Evolutionary conservation across 805 yeast genomes (phyloP), one percentile per base, ranked within the genome.

Genomic region (Yueomyces sp.): DNA sequence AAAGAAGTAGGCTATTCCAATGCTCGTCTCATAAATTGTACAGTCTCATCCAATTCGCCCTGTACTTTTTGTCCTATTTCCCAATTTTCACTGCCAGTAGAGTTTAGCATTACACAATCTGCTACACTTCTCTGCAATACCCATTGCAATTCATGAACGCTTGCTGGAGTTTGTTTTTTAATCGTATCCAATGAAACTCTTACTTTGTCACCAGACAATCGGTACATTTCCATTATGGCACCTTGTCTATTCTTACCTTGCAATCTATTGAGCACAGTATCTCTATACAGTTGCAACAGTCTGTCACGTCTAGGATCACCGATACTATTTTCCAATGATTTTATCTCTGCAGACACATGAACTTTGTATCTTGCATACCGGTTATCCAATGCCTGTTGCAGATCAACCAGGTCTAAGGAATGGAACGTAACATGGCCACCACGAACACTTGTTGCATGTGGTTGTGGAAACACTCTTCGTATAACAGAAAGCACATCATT

Each of bases 1-100:
- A 19, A 19, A 19, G 19, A 36, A 7, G 19, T 19, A 38, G 2
- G 27, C 36, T 47, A 57, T 37, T 57, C 63, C 19, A 60, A 42
- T 33, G 63, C 64, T 38, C 63, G 49, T 43, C 64, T 50, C 57
- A 60, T 60, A 48, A 60, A 60, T 42, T 57, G 61, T 1, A 60
- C 62, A 2, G 63, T 60, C 41, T 59, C 63, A 38, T 59, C 62
- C 26, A 60, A 44, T 44, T 60, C 63, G 3, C 45, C 27, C 43
- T 60, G 65, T 12, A 55, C 51, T 38, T 56, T 60, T 30, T 51
- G 39, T 4, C 59, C 61, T 11, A 49, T 49, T 30, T 41, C 44
- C 60, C 62, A 59, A 2, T 51, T 51, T 3, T 36, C 42, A 29
- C 50, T 47, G n/a, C 56, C 60, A 1, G 48, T 49, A 6, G 40